Conservation (phyloP, 306 rosid genomes). For the Casuarina cunninghamiana region DNA sequence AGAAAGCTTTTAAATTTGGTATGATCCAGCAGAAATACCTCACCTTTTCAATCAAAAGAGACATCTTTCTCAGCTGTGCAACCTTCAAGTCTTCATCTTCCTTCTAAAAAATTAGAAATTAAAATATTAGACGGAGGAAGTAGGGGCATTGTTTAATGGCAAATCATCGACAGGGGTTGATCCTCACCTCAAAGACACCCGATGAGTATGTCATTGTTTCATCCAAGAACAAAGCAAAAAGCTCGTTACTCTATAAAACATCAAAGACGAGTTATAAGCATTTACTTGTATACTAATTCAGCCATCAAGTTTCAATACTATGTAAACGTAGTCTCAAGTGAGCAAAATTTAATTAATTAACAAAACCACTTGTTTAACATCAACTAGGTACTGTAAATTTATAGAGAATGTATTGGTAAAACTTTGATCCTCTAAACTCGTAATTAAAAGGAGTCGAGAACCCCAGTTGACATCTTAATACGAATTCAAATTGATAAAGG, state of each 20-base stretch:
- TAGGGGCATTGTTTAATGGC: not conserved
- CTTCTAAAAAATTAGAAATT: conserved; percentile 33
- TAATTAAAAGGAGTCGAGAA: no score
- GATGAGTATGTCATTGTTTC: conserved; percentile 86
- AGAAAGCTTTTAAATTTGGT: not conserved
- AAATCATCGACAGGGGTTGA: not conserved
- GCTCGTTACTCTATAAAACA: conserved; percentile 78
- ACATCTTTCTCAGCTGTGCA: conserved; percentile 77
- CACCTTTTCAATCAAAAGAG: conserved; percentile 65
- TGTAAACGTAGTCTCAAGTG: no score
- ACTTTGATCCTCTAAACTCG: no score
- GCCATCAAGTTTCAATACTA: no score
- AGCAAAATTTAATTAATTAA: no score
- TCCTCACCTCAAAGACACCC: conserved; percentile 77
- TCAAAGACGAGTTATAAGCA: conserved; percentile 6
- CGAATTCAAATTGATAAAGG: no score
- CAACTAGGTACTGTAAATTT: no score
- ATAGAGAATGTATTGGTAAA: no score
- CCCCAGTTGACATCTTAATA: no score
- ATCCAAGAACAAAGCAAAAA: conserved; percentile 82
- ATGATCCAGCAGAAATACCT: conserved; percentile 3
- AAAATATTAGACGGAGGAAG: conserved; percentile 3
- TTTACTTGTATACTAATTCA: not conserved
- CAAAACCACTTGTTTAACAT: no score
- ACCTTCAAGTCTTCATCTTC: conserved; percentile 69